Evolutionary conservation across 1,284 basidiomycete species (phyloP), one percentile per base, ranked within the genome.

Genomic region (Rugosomyces carneus): DNA sequence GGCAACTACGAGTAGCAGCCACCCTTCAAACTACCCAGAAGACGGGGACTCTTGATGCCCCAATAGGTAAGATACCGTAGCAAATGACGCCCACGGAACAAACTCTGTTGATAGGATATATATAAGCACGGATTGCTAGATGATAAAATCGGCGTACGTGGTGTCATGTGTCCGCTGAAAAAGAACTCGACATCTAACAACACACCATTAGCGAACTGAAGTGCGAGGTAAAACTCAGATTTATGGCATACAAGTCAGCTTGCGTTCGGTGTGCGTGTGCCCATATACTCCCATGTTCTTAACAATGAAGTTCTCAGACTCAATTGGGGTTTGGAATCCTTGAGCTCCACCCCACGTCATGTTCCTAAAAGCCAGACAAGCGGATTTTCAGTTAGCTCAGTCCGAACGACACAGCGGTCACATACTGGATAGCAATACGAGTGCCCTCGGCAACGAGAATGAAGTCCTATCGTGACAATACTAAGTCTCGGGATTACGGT

Each of bases 301-400:
- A 23, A 85, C 71, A 36, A 76, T 65, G 62, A 85, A 82, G 31
- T 67, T 78, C 53, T 84, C 81, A 13, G 68, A 57, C 44, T 66
- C 57, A 24, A 83, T 80, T 4, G 80, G 77, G 0, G 69, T 76
- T 52, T 82, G 81, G 69, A 83, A 83, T 0, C 82, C 81, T 60
- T 84, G 83, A 42, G 64, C 46, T 0, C 80, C 80, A 50, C 69
- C 69, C 83, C 82, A 81, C 66, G 58, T 64, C 56, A 57, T 66
- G 47, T 69, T 67, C 48, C 62, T 68, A 16, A 21, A 37, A n/a
- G 24, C 3, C 23, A 44, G 6, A 37, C 16, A n/a, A 31, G 11
- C n/a, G n/a, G n/a, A 7, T 19, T 37, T n/a, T 47, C 10, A 15
- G 39, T 36, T 27, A 10, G 13, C 19, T 23, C 15, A 29, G 29